Evolutionary conservation across 2,329 filamentous ascomycete genomes (phyloP).

Genomic region (Triangularia setosa): DNA sequence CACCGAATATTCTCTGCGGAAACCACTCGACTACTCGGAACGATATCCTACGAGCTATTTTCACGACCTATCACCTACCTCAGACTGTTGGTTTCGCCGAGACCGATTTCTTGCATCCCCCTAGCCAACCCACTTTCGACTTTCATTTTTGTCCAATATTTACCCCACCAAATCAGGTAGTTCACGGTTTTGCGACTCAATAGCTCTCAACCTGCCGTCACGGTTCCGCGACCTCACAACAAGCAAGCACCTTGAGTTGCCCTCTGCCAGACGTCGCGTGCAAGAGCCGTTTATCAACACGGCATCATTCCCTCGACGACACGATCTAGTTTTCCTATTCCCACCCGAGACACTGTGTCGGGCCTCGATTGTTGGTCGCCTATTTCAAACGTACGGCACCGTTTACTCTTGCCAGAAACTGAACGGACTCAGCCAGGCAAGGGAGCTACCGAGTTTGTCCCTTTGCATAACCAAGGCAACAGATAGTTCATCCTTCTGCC

Average conservation of each 20-base stretch:
- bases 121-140: conserved; percentile 1
- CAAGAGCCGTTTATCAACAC: background rate
- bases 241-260: background rate
- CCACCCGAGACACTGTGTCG: background rate
- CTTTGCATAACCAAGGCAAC: background rate
- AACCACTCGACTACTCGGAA: background rate
- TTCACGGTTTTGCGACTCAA: conserved; percentile 1
- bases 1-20: conserved; percentile 5
- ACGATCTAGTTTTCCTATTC: background rate
- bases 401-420: background rate
- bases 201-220: background rate
- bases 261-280: background rate
- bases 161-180: conserved; percentile 4
- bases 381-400: conserved; percentile 6
- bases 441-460: background rate
- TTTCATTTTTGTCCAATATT: background rate
- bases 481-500: background rate
- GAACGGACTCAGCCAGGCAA: background rate
- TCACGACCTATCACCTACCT: background rate
- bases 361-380: background rate
- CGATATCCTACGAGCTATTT: background rate
- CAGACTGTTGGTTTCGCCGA: background rate
- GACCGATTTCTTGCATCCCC: background rate
- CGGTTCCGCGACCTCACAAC: background rate
- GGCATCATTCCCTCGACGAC: background rate